Conservation (phyloP, 1,284 basidiomycete genomes). For the Jaminaea rosea region DNA sequence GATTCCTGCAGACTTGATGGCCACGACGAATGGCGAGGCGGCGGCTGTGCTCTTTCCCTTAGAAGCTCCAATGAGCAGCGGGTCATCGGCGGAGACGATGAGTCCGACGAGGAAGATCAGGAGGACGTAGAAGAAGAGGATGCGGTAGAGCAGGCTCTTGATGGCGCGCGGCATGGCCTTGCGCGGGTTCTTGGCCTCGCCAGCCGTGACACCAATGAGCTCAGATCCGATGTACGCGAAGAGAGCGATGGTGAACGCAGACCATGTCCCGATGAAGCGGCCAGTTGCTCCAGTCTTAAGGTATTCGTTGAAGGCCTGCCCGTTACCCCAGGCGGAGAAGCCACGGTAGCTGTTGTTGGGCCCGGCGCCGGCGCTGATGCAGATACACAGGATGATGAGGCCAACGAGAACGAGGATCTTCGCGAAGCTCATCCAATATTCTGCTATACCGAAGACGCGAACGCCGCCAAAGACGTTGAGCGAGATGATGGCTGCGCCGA, state of each 20-base stretch:
- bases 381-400: constrained; percentile 9
- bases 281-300: constrained; percentile 32
- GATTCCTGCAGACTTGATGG: constrained; percentile 61
- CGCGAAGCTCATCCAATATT: constrained; percentile 49
- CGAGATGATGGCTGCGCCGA: constrained; percentile 19
- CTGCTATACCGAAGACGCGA: constrained; percentile 58
- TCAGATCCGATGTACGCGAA: constrained; percentile 61
- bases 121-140: constrained; percentile 60
- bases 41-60: constrained; percentile 36
- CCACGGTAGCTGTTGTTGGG: constrained; percentile 47
- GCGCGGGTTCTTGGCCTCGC: constrained; percentile 54
- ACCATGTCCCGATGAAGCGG: constrained; percentile 31
- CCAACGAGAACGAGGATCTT: constrained; percentile 15
- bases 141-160: constrained; percentile 54
- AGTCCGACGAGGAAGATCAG: constrained; percentile 51
- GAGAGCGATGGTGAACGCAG: constrained; percentile 43
- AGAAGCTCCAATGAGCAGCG: constrained; percentile 16
- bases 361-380: constrained; percentile 27
- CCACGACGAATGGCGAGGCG: constrained; percentile 70
- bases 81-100: constrained; percentile 28
- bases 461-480: constrained; percentile 51
- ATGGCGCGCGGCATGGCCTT: constrained; percentile 58
- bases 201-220: constrained; percentile 50
- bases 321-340: constrained; percentile 14
- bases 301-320: constrained; percentile 13